Evolutionary conservation across 345 rosid genomes (phyloP), one percentile per base, ranked within the genome.

Genomic region (Mallotus nudiflorus): DNA sequence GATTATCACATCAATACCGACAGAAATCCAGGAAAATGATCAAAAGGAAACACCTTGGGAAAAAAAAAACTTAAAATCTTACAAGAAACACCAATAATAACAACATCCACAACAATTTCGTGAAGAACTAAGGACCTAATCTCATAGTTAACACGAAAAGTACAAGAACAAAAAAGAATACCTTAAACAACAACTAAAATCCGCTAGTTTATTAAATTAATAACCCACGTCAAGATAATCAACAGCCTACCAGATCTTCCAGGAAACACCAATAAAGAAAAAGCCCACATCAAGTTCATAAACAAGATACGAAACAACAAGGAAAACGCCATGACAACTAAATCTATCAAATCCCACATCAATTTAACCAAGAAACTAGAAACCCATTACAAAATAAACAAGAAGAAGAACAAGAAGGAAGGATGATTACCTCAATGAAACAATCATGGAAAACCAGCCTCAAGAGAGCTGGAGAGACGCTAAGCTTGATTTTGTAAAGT

Each of bases 371-470:
- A 73, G 49, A 31, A 31, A 56, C 27, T 7, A 5, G 24, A 33
- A 59, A 31, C 4, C 29, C 69, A 35, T 6, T 7, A 5, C 31
- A 42, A 46, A 40, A 56, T 49, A 22, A 72, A 72, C 58, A 35
- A 54, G 3, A 73, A 73, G 48, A 29, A 31, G 56, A 66, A 19
- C 25, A 54, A 18, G 42, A 71, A 53, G 55, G 53, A 39, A 74
- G 8, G 22, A 27, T 14, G 11, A 46, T 58, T 28, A 87, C 95
- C 91, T 84, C 80, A 70, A 88, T 56, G 72, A 88, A 86, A 82
- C 93, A 90, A 65, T 90, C 96, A 57, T 88, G 96, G 68, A 90
- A 90, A 20, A 54, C 75, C 37, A 90, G 87, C 59, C 93, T 85
- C 15, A 88, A 50, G 10, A 90, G 79, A 64, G 81, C 79, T 2